phyloP scores from a whole-genome alignment of 2,329 filamentous ascomycete species.

The Beauveria sp. region DNA sequence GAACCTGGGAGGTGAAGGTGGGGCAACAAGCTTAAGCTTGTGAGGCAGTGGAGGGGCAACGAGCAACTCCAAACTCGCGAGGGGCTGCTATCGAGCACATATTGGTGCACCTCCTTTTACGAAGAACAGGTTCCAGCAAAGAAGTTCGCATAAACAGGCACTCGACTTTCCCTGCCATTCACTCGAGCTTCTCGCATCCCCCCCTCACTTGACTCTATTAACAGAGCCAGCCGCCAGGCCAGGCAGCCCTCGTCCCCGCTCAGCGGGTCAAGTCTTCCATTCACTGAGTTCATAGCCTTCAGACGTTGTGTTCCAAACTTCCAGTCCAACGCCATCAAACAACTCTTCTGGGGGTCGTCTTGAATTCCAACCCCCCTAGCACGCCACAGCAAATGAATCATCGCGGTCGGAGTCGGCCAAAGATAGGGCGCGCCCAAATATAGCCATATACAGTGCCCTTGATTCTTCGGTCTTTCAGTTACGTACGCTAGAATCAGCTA shows the following conservation, averaged over 20 bases:
- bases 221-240: neutral
- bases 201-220: neutral
- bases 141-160: neutral
- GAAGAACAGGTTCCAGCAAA: neutral
- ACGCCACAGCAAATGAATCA: slow-evolving; percentile 11
- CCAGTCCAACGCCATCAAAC: too few species aligned
- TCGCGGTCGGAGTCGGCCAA: slow-evolving; percentile 11
- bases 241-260: neutral
- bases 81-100: too few species aligned
- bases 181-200: neutral
- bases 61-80: neutral
- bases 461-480: slow-evolving; percentile 5
- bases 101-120: too few species aligned
- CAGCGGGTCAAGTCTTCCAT: neutral
- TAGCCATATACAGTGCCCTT: neutral
- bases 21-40: neutral
- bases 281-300: neutral
- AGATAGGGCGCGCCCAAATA: neutral
- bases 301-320: too few species aligned
- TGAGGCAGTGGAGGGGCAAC: neutral
- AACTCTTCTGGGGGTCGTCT: too few species aligned
- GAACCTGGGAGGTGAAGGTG: neutral
- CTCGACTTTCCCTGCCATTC: neutral
- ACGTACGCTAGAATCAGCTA: too few species aligned
- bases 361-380: too few species aligned